Conservation (phyloP, 768 basidiomycete genomes). For the Obba rivulosa region DNA sequence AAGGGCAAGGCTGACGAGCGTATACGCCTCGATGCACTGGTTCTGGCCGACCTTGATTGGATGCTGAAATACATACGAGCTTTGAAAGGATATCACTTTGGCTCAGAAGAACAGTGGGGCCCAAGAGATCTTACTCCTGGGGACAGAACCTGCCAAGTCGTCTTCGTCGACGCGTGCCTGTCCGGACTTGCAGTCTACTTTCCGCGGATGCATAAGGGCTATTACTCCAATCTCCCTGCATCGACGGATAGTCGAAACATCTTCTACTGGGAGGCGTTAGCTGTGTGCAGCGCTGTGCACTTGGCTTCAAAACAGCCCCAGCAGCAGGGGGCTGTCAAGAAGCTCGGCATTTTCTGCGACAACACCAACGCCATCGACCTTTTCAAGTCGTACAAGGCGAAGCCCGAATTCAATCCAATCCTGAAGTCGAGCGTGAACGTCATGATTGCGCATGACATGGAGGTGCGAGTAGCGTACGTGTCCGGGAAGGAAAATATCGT, state of each 20-base stretch:
- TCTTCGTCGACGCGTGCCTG: slow-evolving; percentile 18
- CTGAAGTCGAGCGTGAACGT: slow-evolving; percentile 10
- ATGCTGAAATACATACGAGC: slow-evolving; percentile 18
- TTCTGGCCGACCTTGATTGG: slow-evolving; percentile 30
- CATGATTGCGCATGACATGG: slow-evolving; percentile 7
- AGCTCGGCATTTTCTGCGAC: slow-evolving; percentile 21
- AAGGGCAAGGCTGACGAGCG: slow-evolving; percentile 8
- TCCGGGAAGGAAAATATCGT: slow-evolving; percentile 17
- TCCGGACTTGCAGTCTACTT: slow-evolving; percentile 18
- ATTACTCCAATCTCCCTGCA: neutral
- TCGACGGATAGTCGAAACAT: neutral
- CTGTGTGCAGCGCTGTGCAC: too few species aligned
- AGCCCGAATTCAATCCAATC: slow-evolving; percentile 11
- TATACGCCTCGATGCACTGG: slow-evolving; percentile 23
- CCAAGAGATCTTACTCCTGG: slow-evolving; percentile 5
- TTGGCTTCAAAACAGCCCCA: too few species aligned
- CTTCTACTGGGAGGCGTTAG: slow-evolving; percentile 8
- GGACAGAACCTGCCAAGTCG: slow-evolving; percentile 5
- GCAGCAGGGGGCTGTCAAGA: too few species aligned
- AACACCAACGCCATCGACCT: slow-evolving; percentile 21
- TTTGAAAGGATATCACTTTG: slow-evolving; percentile 16
- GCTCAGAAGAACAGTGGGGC: neutral
- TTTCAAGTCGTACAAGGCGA: slow-evolving; percentile 16
- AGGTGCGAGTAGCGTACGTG: slow-evolving; percentile 20
- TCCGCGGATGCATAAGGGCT: slow-evolving; percentile 3